Evolutionary conservation across 179 eudicot species (phyloP), one percentile per base, ranked within the genome.

Genomic region (Camellia oleifera): DNA sequence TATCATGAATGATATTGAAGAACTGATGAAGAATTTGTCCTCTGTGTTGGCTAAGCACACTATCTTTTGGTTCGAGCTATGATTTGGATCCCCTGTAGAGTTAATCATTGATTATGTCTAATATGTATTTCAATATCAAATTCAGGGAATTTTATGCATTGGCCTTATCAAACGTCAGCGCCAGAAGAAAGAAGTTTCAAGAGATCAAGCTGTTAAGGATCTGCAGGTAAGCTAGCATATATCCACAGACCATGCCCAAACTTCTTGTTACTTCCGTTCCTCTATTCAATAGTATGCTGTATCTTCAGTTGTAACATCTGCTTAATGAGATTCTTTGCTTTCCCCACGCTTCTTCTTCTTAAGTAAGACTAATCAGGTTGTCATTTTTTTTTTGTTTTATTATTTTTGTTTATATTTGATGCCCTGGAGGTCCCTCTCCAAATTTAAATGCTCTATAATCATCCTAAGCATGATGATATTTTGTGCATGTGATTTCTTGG

Each of bases 81-180:
- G 26, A n/a, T 23, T 44, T 60, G 66, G 4, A 14, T 40, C 48
- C 46, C 46, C 18, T 15, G 26, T 57, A 48, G 7, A 48, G 52
- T 32, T 32, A 32, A 32, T 48, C 52, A 48, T 7, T 78, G 42
- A 48, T 71, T 62, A 20, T 73, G 45, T 58, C 53, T 61, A 58
- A 46, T 81, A 15, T 67, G 62, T 69, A 62, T 68, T 32, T 15
- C 3, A 12, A 42, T 7, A 12, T 69, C 18, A 69, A 72, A n/a
- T 77, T 64, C 88, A 95, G 98, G 98, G 97, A 81, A n/a, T 95
- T 53, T 77, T 93, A 18, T 95, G 98, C 87, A 90, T 95, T 83
- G 98, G 97, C 23, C 72, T 74, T 76, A 80, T 93, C 81, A 95
- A 93, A 81, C 97, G 98, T 80, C 85, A 88, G 80, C 97, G 92